Conservation (phyloP, 176 grass and related monocot genomes). For the Hsuehochloa calcarea region DNA sequence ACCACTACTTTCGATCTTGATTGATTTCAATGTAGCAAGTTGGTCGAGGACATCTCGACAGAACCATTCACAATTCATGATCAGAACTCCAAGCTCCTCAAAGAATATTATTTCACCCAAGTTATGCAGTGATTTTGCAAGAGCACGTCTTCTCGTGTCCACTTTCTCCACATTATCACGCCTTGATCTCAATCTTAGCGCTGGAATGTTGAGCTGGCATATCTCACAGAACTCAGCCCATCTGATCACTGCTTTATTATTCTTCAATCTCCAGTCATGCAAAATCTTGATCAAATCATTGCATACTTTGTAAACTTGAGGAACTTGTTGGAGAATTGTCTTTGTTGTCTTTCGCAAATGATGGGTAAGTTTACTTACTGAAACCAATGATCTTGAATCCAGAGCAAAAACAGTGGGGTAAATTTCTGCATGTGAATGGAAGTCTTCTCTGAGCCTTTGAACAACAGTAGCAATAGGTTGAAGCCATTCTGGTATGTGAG, state of each 20-base stretch:
- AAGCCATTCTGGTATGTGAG: conserved; percentile 53
- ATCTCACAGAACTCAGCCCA: conserved; percentile 84
- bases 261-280: conserved; percentile 66
- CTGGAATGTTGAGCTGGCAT: conserved; percentile 73
- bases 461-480: conserved; percentile 54
- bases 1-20: conserved; percentile 54
- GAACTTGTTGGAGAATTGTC: conserved; percentile 71
- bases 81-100: conserved; percentile 67
- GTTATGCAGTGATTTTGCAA: conserved; percentile 67
- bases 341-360: conserved; percentile 62
- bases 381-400: conserved; percentile 79
- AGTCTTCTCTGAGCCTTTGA: conserved; percentile 81
- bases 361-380: conserved; percentile 69
- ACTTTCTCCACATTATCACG: conserved; percentile 71
- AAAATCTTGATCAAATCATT: conserved; percentile 68
- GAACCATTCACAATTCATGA: conserved; percentile 82
- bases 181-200: conserved; percentile 70
- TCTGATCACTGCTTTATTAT: conserved; percentile 59
- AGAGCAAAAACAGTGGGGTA: conserved; percentile 84
- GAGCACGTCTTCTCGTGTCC: conserved; percentile 45
- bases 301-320: conserved; percentile 80
- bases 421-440: conserved; percentile 70
- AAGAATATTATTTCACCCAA: conserved; percentile 86
- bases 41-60: conserved; percentile 57
- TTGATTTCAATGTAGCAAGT: conserved; percentile 51